Percentiles rank a stretch among this genome's conserved stretches.
These are phyloP conservation scores for Talaromyces liani DNA, from an alignment of 495 filamentous ascomycete genomes.

Conservation along the genomic window DNA sequence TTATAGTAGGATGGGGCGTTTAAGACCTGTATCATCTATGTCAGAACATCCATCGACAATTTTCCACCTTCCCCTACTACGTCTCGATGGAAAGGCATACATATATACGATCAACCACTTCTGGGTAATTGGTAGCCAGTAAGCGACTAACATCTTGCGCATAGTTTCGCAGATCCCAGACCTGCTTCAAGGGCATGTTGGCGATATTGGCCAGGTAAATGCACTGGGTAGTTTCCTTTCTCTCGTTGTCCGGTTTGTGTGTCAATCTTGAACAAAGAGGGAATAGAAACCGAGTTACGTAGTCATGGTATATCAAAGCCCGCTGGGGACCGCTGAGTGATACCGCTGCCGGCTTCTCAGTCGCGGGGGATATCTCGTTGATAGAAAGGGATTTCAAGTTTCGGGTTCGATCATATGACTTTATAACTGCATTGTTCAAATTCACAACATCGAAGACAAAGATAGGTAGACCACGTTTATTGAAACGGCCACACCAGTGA, in stretches of 20 bases:
- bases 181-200: neutral
- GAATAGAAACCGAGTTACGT: neutral
- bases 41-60: neutral
- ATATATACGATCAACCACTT: neutral
- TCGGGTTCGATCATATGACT: neutral
- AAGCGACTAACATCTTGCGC: neutral
- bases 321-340: neutral
- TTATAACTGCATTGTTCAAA: neutral
- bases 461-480: neutral
- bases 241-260: neutral
- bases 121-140: neutral
- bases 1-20: neutral
- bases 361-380: neutral
- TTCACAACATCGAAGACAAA: neutral
- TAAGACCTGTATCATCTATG: neutral
- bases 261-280: neutral
- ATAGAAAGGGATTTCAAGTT: neutral
- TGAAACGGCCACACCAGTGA: neutral
- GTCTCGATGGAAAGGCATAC: neutral
- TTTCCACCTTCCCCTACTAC: neutral
- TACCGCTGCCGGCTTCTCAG: neutral
- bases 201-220: neutral
- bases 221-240: neutral
- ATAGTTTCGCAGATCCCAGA: neutral
- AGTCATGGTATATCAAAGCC: neutral